phyloP scores from a whole-genome alignment of 2,329 filamentous ascomycete species.

The Neurospora crassa region DNA sequence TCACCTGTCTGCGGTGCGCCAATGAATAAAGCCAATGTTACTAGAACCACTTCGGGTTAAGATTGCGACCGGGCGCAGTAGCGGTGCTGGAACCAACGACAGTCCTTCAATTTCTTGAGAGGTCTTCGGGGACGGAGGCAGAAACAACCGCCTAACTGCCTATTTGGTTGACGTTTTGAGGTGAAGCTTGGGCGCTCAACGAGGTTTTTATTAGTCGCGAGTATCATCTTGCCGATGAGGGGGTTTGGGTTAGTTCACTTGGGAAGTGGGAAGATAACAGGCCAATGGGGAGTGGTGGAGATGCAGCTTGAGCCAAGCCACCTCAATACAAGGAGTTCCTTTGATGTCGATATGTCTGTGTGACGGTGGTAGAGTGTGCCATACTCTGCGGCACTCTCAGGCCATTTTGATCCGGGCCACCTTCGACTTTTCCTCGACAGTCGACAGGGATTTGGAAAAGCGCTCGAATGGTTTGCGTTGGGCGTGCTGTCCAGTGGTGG shows the following conservation, averaged over 20 bases:
- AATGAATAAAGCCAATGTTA: not conserved
- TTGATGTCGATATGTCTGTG: not conserved
- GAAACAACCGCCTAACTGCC: not conserved
- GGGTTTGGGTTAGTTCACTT: not conserved
- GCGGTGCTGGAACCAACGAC: not conserved
- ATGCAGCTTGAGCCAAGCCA: not conserved
- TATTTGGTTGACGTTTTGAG: not conserved
- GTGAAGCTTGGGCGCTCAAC: not conserved
- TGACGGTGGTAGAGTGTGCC: not conserved
- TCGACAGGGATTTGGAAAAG: not conserved
- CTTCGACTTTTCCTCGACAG: not conserved
- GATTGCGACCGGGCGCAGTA: slow-evolving; percentile 2
- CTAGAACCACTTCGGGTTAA: not conserved
- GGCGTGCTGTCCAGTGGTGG: not conserved
- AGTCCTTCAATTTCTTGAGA: not conserved
- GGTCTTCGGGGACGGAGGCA: not conserved
- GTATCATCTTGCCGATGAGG: not conserved
- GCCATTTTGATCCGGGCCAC: not conserved
- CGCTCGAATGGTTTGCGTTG: not conserved
- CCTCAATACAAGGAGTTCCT: not conserved
- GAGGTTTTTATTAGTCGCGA: not conserved
- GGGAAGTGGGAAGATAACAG: not conserved
- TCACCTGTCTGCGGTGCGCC: not conserved
- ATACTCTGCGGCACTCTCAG: not conserved
- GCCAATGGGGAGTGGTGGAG: not conserved